These are phyloP conservation scores for Teunomyces aglyptinius DNA, from an alignment of 805 yeast genomes.

Conservation along the genomic window DNA sequence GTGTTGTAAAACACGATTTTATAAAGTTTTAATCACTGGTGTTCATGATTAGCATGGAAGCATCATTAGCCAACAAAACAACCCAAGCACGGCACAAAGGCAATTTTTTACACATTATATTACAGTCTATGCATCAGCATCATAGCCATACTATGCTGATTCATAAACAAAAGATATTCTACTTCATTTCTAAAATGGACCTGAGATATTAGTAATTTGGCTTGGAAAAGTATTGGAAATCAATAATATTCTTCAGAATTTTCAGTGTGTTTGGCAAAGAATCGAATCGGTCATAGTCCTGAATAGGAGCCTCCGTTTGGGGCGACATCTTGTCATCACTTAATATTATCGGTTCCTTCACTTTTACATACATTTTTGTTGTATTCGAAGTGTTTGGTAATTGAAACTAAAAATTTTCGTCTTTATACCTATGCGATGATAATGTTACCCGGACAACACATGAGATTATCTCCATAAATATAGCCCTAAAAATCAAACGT, in stretches of 20 bases:
- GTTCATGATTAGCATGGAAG: constrained; percentile 64
- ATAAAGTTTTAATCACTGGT: constrained; percentile 40
- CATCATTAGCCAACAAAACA: constrained; percentile 44
- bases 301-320: constrained; percentile 66
- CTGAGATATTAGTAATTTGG: constrained; percentile 4
- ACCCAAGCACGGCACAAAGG: background rate
- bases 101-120: background rate
- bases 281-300: constrained; percentile 71
- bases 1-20: constrained; percentile 26
- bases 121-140: constrained; percentile 1
- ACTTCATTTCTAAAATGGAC: background rate
- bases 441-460: background rate
- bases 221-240: background rate
- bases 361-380: constrained; percentile 5
- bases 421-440: background rate
- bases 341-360: constrained; percentile 10
- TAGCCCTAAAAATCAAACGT: background rate
- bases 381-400: background rate
- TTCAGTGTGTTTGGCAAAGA: constrained; percentile 63
- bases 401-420: background rate
- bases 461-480: background rate
- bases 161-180: background rate
- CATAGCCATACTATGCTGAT: constrained; percentile 3
- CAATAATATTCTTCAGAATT: constrained; percentile 48
- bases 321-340: constrained; percentile 73